A percentile compares a stretch with the other conserved stretches of the same genome.
phyloP scores from a whole-genome alignment of 441 rosid species.

The Croton setiger region DNA sequence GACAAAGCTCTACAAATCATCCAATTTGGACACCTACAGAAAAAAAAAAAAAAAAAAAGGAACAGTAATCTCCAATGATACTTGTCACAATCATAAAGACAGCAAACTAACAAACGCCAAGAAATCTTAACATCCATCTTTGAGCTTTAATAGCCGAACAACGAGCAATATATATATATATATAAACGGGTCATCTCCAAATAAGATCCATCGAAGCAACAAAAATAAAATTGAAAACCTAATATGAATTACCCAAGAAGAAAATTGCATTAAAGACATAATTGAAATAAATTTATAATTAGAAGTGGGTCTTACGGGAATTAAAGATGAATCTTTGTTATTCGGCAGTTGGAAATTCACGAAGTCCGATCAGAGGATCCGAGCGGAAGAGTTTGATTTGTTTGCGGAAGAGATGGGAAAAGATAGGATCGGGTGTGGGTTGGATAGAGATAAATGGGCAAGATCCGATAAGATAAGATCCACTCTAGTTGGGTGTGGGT shows the following conservation, averaged over 20 bases:
- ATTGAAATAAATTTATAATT: neutral
- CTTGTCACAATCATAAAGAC: neutral
- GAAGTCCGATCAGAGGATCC: slow-evolving; percentile 54
- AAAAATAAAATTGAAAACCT: neutral
- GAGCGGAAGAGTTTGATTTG: slow-evolving; percentile 26
- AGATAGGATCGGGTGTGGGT: slow-evolving; percentile 33
- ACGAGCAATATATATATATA: neutral
- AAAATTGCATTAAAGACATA: neutral
- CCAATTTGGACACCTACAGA: neutral
- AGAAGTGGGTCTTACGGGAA: slow-evolving; percentile 31
- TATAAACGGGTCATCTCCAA: slow-evolving; percentile 3
- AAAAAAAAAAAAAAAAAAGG: too few relatives aligned
- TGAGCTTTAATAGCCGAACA: neutral
- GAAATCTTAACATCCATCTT: slow-evolving; percentile 2
- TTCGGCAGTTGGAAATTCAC: neutral
- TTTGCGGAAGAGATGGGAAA: slow-evolving; percentile 8
- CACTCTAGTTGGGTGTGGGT: slow-evolving; percentile 7
- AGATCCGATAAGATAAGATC: slow-evolving; percentile 26
- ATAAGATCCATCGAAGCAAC: neutral
- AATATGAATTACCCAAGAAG: slow-evolving; percentile 7
- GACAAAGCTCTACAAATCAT: neutral
- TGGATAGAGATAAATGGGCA: slow-evolving; percentile 16
- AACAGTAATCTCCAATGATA: too few relatives aligned
- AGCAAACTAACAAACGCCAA: neutral
- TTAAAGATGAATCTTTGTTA: slow-evolving; percentile 6